Conservation (phyloP, 163 green algal species). For the Chloromonas sp. region DNA sequence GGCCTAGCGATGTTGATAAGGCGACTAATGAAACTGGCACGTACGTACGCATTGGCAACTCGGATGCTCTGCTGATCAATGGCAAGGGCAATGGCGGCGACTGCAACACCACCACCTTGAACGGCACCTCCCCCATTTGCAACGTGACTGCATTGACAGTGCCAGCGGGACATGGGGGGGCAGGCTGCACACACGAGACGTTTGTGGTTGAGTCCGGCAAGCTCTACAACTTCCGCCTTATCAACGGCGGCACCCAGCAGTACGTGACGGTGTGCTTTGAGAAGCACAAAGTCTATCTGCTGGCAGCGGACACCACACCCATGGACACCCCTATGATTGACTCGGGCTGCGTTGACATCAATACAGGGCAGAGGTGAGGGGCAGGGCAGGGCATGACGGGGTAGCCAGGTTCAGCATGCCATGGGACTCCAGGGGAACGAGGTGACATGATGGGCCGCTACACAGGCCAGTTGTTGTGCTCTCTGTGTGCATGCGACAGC, state of each 20-base stretch:
- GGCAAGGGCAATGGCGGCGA: slow-evolving; percentile 19
- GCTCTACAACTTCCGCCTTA: slow-evolving; percentile 45
- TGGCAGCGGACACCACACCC: slow-evolving; percentile 39
- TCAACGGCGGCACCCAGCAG: slow-evolving; percentile 39
- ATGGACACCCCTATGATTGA: slow-evolving; percentile 12
- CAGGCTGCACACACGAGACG: slow-evolving; percentile 13
- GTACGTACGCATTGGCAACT: slow-evolving; percentile 8
- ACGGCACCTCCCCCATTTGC: slow-evolving; percentile 2
- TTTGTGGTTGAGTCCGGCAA: slow-evolving; percentile 41
- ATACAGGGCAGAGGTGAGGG: slow-evolving; percentile 51
- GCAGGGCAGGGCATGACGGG: not conserved
- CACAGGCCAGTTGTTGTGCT: not conserved
- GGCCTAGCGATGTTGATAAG: slow-evolving; percentile 42
- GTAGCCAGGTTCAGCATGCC: not conserved
- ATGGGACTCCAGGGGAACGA: too few relatives aligned
- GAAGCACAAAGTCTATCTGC: slow-evolving; percentile 46
- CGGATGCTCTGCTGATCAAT: slow-evolving; percentile 44
- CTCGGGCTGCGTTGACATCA: slow-evolving; percentile 50
- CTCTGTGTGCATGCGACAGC: not conserved
- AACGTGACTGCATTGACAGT: not conserved
- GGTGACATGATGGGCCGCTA: not conserved
- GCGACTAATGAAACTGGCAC: slow-evolving; percentile 30
- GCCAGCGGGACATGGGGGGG: not conserved
- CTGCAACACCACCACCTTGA: slow-evolving; percentile 7
- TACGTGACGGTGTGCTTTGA: slow-evolving; percentile 61